A percentile compares a stretch with the other conserved stretches of the same genome.
Evolutionary conservation across 495 filamentous ascomycete species (phyloP).

Genomic region (Aspergillus sparsus): DNA sequence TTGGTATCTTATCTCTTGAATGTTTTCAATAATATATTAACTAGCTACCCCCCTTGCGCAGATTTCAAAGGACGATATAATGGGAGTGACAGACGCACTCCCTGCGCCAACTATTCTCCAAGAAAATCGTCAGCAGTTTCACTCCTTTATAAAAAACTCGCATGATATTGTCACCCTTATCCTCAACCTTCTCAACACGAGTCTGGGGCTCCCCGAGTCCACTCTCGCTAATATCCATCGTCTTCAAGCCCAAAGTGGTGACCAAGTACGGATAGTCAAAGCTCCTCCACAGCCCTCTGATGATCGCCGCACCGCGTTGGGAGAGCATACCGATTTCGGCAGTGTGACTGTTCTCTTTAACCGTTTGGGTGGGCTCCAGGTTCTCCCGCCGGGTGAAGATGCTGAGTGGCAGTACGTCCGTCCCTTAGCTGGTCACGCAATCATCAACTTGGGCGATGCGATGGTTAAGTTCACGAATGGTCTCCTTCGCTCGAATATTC

Average conservation of each 20-base stretch:
- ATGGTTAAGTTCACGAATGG: slow-evolving; percentile 64
- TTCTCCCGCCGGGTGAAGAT: slow-evolving; percentile 47
- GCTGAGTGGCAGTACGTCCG: slow-evolving; percentile 61
- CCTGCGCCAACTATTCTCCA: slow-evolving; percentile 49
- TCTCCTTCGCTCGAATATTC: slow-evolving; percentile 61
- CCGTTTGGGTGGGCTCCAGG: slow-evolving; percentile 60
- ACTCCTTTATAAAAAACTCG: slow-evolving; percentile 48
- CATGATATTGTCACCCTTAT: slow-evolving; percentile 53
- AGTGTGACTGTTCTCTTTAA: slow-evolving; percentile 62
- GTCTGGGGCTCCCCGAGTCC: slow-evolving; percentile 49
- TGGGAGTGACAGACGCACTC: slow-evolving; percentile 43
- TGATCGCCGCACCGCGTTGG: slow-evolving; percentile 42
- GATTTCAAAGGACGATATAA: slow-evolving; percentile 56
- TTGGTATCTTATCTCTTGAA: too few species aligned
- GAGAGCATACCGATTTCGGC: slow-evolving; percentile 57
- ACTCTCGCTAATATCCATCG: slow-evolving; percentile 53
- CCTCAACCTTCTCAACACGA: slow-evolving; percentile 50
- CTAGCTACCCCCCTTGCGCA: too few species aligned
- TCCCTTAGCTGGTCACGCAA: slow-evolving; percentile 56
- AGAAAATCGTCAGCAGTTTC: slow-evolving; percentile 40
- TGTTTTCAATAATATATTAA: too few species aligned
- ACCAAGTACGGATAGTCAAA: slow-evolving; percentile 61
- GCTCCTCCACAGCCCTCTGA: slow-evolving; percentile 43
- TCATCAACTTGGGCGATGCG: slow-evolving; percentile 68
- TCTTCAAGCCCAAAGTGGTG: slow-evolving; percentile 51